phyloP scores from a whole-genome alignment of 495 filamentous ascomycete genomes.

The Aspergillus nidulans region DNA sequence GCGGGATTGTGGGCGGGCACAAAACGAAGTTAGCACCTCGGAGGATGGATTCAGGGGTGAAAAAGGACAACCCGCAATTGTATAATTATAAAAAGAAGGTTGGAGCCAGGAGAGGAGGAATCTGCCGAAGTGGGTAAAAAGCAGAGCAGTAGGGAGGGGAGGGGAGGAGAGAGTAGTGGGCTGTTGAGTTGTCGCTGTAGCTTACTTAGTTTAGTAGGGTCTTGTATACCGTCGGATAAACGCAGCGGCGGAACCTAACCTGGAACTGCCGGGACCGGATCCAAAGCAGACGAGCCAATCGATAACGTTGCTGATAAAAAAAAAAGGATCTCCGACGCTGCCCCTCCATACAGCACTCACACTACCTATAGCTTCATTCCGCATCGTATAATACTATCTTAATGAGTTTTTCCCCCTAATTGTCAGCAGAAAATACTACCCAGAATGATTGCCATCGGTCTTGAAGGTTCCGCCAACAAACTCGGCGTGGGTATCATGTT shows the following conservation, averaged over 20 bases:
- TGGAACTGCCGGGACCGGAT: constrained; percentile 7
- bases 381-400: neutral
- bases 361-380: neutral
- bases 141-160: constrained; percentile 14
- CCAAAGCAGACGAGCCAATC: constrained; percentile 19
- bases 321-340: constrained; percentile 14
- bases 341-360: constrained; percentile 11
- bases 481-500: constrained; percentile 89
- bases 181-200: constrained; percentile 1
- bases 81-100: constrained; percentile 5
- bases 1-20: constrained; percentile 8
- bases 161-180: constrained; percentile 16
- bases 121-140: neutral
- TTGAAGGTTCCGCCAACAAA: constrained; percentile 98
- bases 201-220: constrained; percentile 2
- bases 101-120: neutral
- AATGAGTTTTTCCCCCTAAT: neutral
- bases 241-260: constrained; percentile 21
- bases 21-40: neutral
- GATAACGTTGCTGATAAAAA: constrained; percentile 25
- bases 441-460: constrained; percentile 78
- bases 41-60: constrained; percentile 7
- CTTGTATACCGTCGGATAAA: constrained; percentile 27
- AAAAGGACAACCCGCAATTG: neutral
- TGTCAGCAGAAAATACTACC: neutral